Base-by-base conservation (phyloP, 2,329 filamentous ascomycete species). In the Lachnellula hyalina region DNA sequence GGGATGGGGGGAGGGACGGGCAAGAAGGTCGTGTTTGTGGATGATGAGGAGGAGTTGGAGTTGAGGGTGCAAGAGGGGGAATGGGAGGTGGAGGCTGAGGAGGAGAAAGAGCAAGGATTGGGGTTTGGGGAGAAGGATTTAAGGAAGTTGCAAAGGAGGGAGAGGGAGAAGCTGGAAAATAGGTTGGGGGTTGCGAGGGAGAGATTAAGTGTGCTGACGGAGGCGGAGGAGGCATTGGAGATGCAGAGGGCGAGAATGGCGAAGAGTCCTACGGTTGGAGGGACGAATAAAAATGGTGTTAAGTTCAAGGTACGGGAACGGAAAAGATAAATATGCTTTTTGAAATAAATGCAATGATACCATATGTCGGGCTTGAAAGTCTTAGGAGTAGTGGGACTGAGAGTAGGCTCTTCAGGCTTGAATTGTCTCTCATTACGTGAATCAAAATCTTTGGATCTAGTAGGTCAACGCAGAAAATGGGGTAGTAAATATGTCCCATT, bases 231-330 rank as follows among this genome's bases (percentile, higher is more conserved):
- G 40, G 72, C 78, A 61, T 73, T 86, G 25, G 82, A 83, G 58
- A 56, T 82, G 52, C 81, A 85, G 68, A 74, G 78, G 56, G 79
- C 81, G 17, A 81, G 78, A 67, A 86, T 85, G 82, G 81, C 81
- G 36, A 86, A 86, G 74, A 84, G 82, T 61, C 74, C 79, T 8
- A 85, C 82, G 2, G 77, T 79, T 5, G 81, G 80, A 38, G 81
- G 81, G 14, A 65, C 75, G n/a, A 84, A 79, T 28, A 83, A 82
- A 67, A 74, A 74, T 40, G 83, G 83, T 23, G 79, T 79, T 69
- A 85, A 82, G 72, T 78, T 84, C 59, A 84, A 83, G 74, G 76
- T 85, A 53, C 77, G 80, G 59, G 76, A 81, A 68, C 76, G 83
- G 60, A 86, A 86, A 75, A 75, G 81, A 64, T 70, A 55, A 52